Evolutionary conservation across 768 basidiomycete genomes (phyloP), one percentile per base, ranked within the genome.

Genomic region (Tylopilus vinaceipallidus): DNA sequence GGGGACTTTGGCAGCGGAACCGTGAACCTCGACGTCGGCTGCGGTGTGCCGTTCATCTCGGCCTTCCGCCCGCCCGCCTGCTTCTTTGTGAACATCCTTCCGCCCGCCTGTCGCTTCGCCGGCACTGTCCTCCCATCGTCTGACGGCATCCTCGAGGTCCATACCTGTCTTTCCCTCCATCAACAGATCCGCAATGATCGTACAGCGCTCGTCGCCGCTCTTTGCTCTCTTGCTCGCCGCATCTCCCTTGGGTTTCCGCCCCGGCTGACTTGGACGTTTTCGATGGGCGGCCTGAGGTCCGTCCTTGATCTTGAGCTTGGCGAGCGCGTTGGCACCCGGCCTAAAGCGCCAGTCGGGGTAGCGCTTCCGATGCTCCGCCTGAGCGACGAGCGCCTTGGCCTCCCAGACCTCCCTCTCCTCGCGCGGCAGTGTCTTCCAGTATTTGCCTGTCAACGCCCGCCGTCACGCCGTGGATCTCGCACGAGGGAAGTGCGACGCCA

Each of bases 291-390:
- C 19, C 49, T 69, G 65, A 17, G 71, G 70, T 10, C 76, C 70
- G 54, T 77, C 71, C 49, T 73, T 71, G 55, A 74, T 66, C 60
- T 68, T 71, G 41, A 56, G 57, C 54, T 60, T 69, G 42, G 67
- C 72, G 44, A 75, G 68, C 44, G 66, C 73, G 54, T 72, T 76
- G 36, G 76, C 68, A n/a, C 80, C 82, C 4, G 86, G 87, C 42
- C 84, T 77, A 65, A 89, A 91, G 42, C 89, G 75, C 88, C 89
- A 91, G 66, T 89, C 85, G 1, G 88, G 88, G 63, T 90, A 90
- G 49, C 79, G 75, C 42, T 74, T 73, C 45, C 87, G 76, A 63
- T 91, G 88, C 63, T 88, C 88, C 0, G 78, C 82, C 60, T 84
- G 84, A 0, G 88, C 88, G 6, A 78, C 71, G 35, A 79, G 72